Base-by-base conservation (phyloP, 371 early-diverging fungal species). In the Mucor racemosus region DNA sequence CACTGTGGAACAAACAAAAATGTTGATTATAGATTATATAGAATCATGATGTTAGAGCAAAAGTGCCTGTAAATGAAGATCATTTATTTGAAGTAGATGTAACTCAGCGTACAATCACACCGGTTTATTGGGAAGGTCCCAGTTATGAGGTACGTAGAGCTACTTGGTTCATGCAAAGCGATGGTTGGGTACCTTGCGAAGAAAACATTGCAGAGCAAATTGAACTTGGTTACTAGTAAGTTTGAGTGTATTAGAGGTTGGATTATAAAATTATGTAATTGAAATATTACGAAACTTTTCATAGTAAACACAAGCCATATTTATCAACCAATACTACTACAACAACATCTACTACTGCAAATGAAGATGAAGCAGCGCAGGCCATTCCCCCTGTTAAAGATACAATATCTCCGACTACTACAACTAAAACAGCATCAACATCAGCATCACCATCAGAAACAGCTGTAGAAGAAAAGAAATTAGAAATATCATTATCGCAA, bases 71-170 rank as follows among this genome's bases (percentile, higher is more conserved):
- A n/a, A 88, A 86, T 63, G 93, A 94, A 65, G 93, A 94, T 68
- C 79, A 89, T 60, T 79, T 95, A 56, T 92, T 87, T 75, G 91
- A 94, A 70, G 93, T 91, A 26, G 86, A 92, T 71, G 87, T 94
- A 17, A 76, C 82, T 17, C 86, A 88, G 60, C 80, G 86, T 69
- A 90, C 86, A 55, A 84, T 91, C 40, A 84, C 80, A 59, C 92
- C 93, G 15, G 87, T 95, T 15, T 95, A 92, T 65, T 94, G 95
- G 95, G 80, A 86, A 42, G 95, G 95, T 0, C 87, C 92, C 3
- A 84, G 82, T 8, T 93, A 87, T 71, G 94, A 94, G 55, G 88
- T 94, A 21, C 83, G 92, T 57, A 82, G 95, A 42, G 92, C 92
- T 6, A 87, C 89, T 0, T 95, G 95, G 95, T 95, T 94, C 76